Conservation (phyloP, 306 rosid species). For the Castanospermum australe region DNA sequence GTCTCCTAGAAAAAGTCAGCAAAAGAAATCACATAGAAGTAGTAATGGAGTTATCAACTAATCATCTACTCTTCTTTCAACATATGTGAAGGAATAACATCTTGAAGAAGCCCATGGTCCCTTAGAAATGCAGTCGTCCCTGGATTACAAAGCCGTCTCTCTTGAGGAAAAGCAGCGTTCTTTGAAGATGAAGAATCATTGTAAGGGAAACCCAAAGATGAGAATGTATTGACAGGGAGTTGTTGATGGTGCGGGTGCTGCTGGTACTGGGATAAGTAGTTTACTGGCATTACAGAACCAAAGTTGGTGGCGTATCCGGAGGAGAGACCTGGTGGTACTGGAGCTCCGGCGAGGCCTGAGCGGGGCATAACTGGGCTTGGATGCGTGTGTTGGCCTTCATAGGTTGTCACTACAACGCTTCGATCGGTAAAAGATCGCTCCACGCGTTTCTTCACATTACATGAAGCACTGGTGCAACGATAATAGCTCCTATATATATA, state of each 20-base stretch:
- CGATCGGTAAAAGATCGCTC: conserved; percentile 83
- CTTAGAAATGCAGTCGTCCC: conserved; percentile 33
- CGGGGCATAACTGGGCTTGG: conserved; percentile 73
- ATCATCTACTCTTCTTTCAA: conserved; percentile 54
- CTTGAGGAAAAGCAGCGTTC: conserved; percentile 34
- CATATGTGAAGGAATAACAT: conserved; percentile 67
- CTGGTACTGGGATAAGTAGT: conserved; percentile 31
- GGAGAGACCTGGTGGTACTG: neutral
- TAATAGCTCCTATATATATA: conserved; percentile 69
- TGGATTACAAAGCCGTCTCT: conserved; percentile 46
- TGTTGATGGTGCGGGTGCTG: conserved; percentile 32
- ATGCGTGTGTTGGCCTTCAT: conserved; percentile 91
- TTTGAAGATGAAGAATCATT: conserved; percentile 22
- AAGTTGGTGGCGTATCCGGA: conserved; percentile 23
- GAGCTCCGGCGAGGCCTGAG: conserved; percentile 34
- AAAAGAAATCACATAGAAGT: conserved; percentile 30
- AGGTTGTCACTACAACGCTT: conserved; percentile 79
- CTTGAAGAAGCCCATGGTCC: conserved; percentile 85
- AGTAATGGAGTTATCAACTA: conserved; percentile 10
- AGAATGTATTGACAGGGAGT: conserved; percentile 27
- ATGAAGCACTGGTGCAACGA: conserved; percentile 88
- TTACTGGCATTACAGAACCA: conserved; percentile 30
- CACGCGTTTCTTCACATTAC: conserved; percentile 91
- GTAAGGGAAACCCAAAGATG: conserved; percentile 30
- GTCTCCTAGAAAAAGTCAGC: conserved; percentile 40